These are phyloP conservation scores for Hymenoscyphus albidus DNA, from an alignment of 2,329 filamentous ascomycete genomes.

Conservation along the genomic window DNA sequence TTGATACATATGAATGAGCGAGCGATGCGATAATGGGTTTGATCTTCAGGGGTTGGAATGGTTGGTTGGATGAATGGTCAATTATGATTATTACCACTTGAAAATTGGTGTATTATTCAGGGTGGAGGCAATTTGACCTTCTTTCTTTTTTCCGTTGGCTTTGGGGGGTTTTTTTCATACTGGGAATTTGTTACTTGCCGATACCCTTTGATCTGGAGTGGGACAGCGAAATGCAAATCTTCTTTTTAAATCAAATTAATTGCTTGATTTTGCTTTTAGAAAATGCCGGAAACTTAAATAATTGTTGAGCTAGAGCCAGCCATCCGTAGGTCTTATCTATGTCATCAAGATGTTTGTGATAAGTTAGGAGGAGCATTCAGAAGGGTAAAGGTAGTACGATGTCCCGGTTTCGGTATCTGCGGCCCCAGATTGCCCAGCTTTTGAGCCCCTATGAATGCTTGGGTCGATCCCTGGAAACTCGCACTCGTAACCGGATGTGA, in stretches of 20 bases:
- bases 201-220: conserved; percentile 3
- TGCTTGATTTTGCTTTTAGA: neutral
- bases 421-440: neutral
- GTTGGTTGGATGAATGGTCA: neutral
- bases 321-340: neutral
- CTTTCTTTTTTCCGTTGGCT: neutral
- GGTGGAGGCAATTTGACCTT: neutral
- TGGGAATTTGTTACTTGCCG: neutral
- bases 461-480: conserved; percentile 3
- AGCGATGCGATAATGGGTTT: neutral
- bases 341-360: neutral
- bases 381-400: neutral
- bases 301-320: no score
- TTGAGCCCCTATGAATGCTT: neutral
- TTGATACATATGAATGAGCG: neutral
- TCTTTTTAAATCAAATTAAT: neutral
- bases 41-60: neutral
- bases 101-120: neutral
- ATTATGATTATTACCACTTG: neutral
- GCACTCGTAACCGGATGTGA: conserved; percentile 5
- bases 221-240: neutral
- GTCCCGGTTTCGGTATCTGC: neutral
- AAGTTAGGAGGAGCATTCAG: neutral
- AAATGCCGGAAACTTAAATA: no score
- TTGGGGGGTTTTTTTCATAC: neutral